These are phyloP conservation scores for Pseudonitzschia pungens DNA, from an alignment of 108 stramenopile genomes.

Conservation along the genomic window DNA sequence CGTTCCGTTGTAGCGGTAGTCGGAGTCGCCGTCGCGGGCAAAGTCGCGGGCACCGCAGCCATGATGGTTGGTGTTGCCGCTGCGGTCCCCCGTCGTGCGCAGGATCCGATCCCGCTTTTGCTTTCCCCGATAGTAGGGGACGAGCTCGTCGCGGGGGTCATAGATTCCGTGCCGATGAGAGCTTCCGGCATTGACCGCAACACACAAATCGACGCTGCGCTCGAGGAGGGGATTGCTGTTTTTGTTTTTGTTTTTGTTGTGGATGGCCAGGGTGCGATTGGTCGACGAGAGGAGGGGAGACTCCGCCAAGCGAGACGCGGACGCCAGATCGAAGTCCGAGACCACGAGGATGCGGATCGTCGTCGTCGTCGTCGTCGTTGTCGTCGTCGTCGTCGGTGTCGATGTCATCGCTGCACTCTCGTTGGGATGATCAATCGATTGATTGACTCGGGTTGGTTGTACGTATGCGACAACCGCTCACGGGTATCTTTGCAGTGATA, in stretches of 20 bases:
- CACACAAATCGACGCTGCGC: slow-evolving; percentile 3
- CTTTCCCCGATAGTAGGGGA: neutral
- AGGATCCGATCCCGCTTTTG: neutral
- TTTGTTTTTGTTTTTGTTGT: neutral
- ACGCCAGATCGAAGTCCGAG: slow-evolving; percentile 2
- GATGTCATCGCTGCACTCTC: too few relatives aligned
- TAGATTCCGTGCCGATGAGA: neutral
- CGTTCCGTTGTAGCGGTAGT: neutral
- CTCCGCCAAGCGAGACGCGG: neutral
- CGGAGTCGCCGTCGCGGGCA: neutral
- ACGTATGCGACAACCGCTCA: too few relatives aligned
- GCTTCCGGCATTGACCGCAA: neutral
- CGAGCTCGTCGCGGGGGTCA: neutral
- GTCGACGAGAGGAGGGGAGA: neutral
- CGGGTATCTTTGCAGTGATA: too few relatives aligned
- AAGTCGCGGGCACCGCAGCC: too few relatives aligned
- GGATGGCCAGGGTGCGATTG: neutral
- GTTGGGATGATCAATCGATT: too few relatives aligned
- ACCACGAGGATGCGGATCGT: slow-evolving; percentile 6
- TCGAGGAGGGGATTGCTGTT: neutral
- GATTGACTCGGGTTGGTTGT: too few relatives aligned
- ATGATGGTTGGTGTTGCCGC: neutral
- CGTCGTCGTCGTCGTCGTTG: neutral
- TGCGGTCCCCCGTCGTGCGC: neutral
- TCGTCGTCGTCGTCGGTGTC: neutral